Evolutionary conservation across 495 filamentous ascomycete genomes (phyloP).

Genomic region (Podospora fimiseda): DNA sequence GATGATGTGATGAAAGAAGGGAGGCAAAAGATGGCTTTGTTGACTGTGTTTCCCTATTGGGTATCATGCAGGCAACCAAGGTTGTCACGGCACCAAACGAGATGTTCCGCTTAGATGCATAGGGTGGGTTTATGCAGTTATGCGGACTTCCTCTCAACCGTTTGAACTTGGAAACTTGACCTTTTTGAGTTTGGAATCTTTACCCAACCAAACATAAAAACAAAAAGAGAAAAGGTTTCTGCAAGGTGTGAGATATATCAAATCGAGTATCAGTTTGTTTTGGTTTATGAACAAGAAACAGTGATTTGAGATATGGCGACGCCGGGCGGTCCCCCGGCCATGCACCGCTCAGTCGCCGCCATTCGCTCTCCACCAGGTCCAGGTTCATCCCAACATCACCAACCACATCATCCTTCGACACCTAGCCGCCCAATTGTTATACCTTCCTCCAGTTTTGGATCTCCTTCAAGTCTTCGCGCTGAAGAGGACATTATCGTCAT

Average conservation of each 20-base stretch:
- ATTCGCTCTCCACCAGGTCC: constrained; percentile 35
- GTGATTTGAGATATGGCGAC: constrained; percentile 12
- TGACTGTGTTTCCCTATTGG: constrained; percentile 25
- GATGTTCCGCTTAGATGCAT: background rate
- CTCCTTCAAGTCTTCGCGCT: constrained; percentile 65
- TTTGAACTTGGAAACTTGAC: background rate
- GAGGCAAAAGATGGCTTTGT: constrained; percentile 16
- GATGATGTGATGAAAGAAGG: background rate
- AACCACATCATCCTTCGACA: constrained; percentile 47
- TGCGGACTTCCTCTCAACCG: constrained; percentile 2
- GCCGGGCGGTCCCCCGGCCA: constrained; percentile 26
- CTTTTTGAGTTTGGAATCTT: background rate
- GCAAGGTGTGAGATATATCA: too few species aligned
- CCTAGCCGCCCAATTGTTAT: constrained; percentile 45
- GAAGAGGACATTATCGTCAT: constrained; percentile 81
- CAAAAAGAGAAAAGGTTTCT: background rate
- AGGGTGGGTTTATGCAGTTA: constrained; percentile 4
- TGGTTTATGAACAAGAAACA: background rate
- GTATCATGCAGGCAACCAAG: background rate
- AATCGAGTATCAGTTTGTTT: background rate
- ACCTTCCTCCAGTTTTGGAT: constrained; percentile 60
- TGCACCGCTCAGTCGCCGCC: constrained; percentile 46
- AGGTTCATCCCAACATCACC: constrained; percentile 4
- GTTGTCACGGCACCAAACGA: constrained; percentile 15
- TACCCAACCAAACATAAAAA: background rate